Conservation (phyloP, 148 eudicot genomes). For the Rheum nobile region DNA sequence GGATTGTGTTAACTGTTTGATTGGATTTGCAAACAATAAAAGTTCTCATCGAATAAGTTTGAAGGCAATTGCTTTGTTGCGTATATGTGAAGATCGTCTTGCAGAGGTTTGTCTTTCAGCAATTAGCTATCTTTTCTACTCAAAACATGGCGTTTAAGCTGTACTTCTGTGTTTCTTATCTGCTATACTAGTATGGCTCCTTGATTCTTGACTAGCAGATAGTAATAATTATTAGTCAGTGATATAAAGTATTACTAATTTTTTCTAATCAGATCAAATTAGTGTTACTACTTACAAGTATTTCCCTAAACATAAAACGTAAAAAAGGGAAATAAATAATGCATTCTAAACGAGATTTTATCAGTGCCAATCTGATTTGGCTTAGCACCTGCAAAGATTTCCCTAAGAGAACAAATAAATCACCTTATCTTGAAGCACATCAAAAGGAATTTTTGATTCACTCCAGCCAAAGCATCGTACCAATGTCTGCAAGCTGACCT, state of each 20-base stretch:
- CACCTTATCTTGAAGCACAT: neutral
- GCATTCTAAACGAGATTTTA: neutral
- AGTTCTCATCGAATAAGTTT: slow-evolving; percentile 90
- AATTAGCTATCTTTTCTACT: slow-evolving; percentile 6
- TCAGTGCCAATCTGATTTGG: neutral
- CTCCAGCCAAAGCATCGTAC: neutral
- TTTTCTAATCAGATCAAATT: neutral
- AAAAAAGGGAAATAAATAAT: neutral
- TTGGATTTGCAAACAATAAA: slow-evolving; percentile 97
- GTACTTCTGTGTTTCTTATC: neutral
- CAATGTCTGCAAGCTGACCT: neutral
- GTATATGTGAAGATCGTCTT: slow-evolving; percentile 98
- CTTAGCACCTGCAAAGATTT: neutral
- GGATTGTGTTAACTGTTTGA: slow-evolving; percentile 98
- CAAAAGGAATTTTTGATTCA: neutral
- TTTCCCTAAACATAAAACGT: neutral
- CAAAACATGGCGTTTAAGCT: neutral
- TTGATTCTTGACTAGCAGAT: neutral
- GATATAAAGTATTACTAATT: neutral
- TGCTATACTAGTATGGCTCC: neutral
- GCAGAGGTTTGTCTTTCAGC: slow-evolving; percentile 64
- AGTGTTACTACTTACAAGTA: neutral
- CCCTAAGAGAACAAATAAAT: neutral
- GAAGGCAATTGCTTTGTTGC: slow-evolving; percentile 95
- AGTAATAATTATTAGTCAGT: neutral